Percentiles rank a stretch among this genome's conserved stretches.
phyloP scores from a whole-genome alignment of 140 eudicot genomes.

The Oenanthe javanica region DNA sequence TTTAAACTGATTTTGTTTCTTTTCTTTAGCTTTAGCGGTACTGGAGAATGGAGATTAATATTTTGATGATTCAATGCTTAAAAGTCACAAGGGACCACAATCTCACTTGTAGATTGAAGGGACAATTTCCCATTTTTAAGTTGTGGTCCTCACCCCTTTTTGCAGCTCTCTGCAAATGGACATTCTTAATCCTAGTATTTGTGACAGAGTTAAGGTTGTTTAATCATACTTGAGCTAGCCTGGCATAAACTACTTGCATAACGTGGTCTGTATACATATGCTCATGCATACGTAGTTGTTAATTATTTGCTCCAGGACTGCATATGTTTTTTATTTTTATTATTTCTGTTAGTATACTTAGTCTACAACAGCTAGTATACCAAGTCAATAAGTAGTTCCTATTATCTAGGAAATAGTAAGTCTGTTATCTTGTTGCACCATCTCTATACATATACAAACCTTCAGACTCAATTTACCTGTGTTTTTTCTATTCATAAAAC shows the following conservation, averaged over 20 bases:
- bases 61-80: constrained; percentile 12
- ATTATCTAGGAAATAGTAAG: too few relatives aligned
- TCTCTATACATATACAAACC: neutral
- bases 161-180: constrained; percentile 25
- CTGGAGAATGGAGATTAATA: constrained; percentile 8
- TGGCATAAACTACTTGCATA: neutral
- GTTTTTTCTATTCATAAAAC: too few relatives aligned
- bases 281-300: neutral
- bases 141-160: constrained; percentile 48
- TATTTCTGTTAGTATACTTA: too few relatives aligned
- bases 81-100: constrained; percentile 59
- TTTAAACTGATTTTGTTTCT: neutral
- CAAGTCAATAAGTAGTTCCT: too few relatives aligned
- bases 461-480: too few relatives aligned
- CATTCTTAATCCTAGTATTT: neutral
- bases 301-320: too few relatives aligned
- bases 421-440: constrained; percentile 3
- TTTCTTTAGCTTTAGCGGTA: neutral
- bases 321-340: too few relatives aligned
- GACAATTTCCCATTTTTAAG: constrained; percentile 36
- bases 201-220: constrained; percentile 6
- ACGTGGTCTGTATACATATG: neutral
- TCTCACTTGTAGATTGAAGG: constrained; percentile 36
- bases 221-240: neutral
- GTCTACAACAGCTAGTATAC: too few relatives aligned